These are phyloP conservation scores for Apophysomyces trapeziformis DNA, from an alignment of 371 early-diverging fungal species.

Conservation along the genomic window DNA sequence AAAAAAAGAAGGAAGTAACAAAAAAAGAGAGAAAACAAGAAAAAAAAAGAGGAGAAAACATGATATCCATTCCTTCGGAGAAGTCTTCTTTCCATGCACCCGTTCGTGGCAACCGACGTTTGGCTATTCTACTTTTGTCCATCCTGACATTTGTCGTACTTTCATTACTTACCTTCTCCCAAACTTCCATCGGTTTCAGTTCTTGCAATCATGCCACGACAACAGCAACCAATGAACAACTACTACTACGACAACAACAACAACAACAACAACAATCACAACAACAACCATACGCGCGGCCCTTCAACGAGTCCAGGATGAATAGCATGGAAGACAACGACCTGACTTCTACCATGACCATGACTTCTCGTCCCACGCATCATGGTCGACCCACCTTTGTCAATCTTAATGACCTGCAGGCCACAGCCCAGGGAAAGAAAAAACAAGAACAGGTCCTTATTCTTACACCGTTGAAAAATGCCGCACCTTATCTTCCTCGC, in stretches of 20 bases:
- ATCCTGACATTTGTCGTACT: slow-evolving; percentile 34
- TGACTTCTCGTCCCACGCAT: slow-evolving; percentile 18
- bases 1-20: too few species aligned
- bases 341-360: slow-evolving; percentile 20
- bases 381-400: slow-evolving; percentile 14
- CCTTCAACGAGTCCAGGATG: slow-evolving; percentile 24
- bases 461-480: slow-evolving; percentile 63
- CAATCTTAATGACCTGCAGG: slow-evolving; percentile 26
- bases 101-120: slow-evolving; percentile 40
- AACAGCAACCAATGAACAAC: too few species aligned
- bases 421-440: slow-evolving; percentile 26
- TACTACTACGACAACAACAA: too few species aligned
- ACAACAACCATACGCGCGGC: background rate
- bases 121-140: slow-evolving; percentile 29
- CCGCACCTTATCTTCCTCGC: slow-evolving; percentile 55
- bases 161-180: slow-evolving; percentile 12
- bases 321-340: too few species aligned
- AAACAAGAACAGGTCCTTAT: slow-evolving; percentile 50
- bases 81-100: slow-evolving; percentile 32
- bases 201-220: background rate
- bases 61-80: slow-evolving; percentile 23
- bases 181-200: slow-evolving; percentile 1
- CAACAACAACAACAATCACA: too few species aligned
- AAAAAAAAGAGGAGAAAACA: background rate
- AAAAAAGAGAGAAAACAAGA: background rate